Percentiles rank a stretch among this genome's conserved stretches.
phyloP scores from a whole-genome alignment of 2,329 filamentous ascomycete genomes.

The Bipolaris victoriae region DNA sequence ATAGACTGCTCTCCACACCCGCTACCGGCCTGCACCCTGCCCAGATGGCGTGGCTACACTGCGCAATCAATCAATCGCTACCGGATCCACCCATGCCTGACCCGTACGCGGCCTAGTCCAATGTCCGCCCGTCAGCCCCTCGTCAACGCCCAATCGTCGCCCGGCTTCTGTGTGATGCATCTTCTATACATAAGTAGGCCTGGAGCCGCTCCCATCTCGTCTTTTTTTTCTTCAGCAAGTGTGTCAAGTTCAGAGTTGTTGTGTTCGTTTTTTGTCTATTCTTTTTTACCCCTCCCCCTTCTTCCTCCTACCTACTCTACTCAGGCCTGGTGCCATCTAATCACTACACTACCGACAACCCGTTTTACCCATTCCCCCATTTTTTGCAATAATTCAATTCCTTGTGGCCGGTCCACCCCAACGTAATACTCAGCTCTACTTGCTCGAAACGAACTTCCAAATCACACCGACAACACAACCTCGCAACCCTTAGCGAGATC shows the following conservation, averaged over 20 bases:
- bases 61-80: slow-evolving; percentile 45
- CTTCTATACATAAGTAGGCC: slow-evolving; percentile 43
- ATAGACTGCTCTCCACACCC: slow-evolving; percentile 45
- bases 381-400: slow-evolving; percentile 47
- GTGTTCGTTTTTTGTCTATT: slow-evolving; percentile 53
- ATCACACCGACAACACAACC: slow-evolving; percentile 35
- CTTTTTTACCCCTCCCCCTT: slow-evolving; percentile 48
- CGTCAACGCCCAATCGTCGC: slow-evolving; percentile 29
- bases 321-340: slow-evolving; percentile 56
- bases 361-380: slow-evolving; percentile 22
- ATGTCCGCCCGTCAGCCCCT: slow-evolving; percentile 33
- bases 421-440: slow-evolving; percentile 56
- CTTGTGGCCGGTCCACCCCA: slow-evolving; percentile 52
- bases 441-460: slow-evolving; percentile 51
- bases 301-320: slow-evolving; percentile 49
- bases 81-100: slow-evolving; percentile 33
- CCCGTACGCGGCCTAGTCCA: slow-evolving; percentile 33
- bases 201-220: slow-evolving; percentile 35
- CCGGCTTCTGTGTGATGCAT: slow-evolving; percentile 33
- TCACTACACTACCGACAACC: slow-evolving; percentile 28
- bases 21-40: slow-evolving; percentile 40
- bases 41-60: slow-evolving; percentile 31
- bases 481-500: slow-evolving; percentile 39
- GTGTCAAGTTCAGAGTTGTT: slow-evolving; percentile 58
- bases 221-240: slow-evolving; percentile 58